Evolutionary conservation across 768 basidiomycete species (phyloP), one percentile per base, ranked within the genome.

Genomic region (Russula olivacea): DNA sequence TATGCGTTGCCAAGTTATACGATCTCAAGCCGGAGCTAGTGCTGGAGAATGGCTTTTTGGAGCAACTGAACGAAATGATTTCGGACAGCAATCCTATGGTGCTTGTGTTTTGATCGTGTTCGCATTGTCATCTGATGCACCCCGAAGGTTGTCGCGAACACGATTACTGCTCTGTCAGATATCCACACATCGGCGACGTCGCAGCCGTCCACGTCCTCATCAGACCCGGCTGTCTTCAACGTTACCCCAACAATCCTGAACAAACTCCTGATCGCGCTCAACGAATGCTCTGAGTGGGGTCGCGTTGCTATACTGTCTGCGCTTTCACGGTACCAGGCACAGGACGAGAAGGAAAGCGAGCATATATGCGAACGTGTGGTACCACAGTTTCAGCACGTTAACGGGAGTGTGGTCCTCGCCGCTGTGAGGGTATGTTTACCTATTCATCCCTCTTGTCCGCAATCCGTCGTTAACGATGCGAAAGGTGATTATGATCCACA

Each of bases 231-330:
- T 19, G 73, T 87, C 58, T 98, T 98, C 76, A 76, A 74, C 62
- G 92, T 98, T 73, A 94, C 93, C n/a, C 75, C 87, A 7, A 74
- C 84, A 0, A 83, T 95, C 63, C 81, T 99, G 55, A 88, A 81
- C 75, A 97, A 95, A 72, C 83, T 99, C 17, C 79, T 99, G 59
- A 90, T 98, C 58, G 97, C 96, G 2, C 80, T 99, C 21, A 96
- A 96, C 72, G 97, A 98, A 75, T 98, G 96, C 72, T 96, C 95
- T 0, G 97, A 99, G 76, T 99, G 97, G 97, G 97, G 97, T 36
- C 84, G 96, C 61, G 93, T 99, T 17, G 93, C 95, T 1, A 86
- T 99, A 41, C 76, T 98, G 57, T 89, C 88, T 62, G 91, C 93
- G 0, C 77, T 98, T 34, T 81, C 92, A 6, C 83, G 91, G 49